phyloP scores from a whole-genome alignment of 805 yeast genomes.

The Kluyveromyces siamensis region DNA sequence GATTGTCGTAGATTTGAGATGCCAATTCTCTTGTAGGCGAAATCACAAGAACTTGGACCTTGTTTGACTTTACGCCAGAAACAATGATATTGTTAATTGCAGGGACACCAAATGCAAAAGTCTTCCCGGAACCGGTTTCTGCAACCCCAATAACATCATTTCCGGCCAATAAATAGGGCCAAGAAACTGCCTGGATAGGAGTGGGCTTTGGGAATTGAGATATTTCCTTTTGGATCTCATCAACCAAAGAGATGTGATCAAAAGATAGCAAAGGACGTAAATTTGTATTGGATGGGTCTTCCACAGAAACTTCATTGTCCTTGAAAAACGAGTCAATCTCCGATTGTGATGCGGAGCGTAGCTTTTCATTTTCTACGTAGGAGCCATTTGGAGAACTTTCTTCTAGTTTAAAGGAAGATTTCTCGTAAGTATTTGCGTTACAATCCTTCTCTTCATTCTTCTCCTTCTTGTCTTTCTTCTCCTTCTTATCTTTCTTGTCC shows the following conservation, averaged over 20 bases:
- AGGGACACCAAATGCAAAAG: conserved; percentile 96
- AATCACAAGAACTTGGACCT: conserved; percentile 69
- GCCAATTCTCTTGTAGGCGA: conserved; percentile 98
- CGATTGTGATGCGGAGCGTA: conserved; percentile 33
- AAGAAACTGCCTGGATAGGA: conserved; percentile 88
- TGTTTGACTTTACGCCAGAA: conserved; percentile 28
- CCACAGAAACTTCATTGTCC: conserved; percentile 71
- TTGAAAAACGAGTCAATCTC: conserved; percentile 55
- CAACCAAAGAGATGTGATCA: conserved; percentile 46
- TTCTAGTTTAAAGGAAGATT: neutral
- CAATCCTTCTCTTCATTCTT: conserved; percentile 21
- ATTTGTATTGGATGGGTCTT: conserved; percentile 47
- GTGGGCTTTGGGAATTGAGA: conserved; percentile 81
- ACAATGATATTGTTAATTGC: conserved; percentile 65
- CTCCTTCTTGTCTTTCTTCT: conserved; percentile 30
- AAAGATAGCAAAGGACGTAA: conserved; percentile 67
- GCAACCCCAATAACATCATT: conserved; percentile 95
- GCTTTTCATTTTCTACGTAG: too few relatives aligned
- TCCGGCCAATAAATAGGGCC: conserved; percentile 80
- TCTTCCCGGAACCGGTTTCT: conserved; percentile 96
- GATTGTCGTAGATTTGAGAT: conserved; percentile 81
- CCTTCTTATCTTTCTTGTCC: conserved; percentile 30
- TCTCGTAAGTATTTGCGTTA: conserved; percentile 8
- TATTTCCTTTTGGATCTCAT: conserved; percentile 50
- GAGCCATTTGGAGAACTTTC: neutral